Conservation (phyloP, 2,329 filamentous ascomycete genomes). For the Teratosphaeria pseudoeucalypti region DNA sequence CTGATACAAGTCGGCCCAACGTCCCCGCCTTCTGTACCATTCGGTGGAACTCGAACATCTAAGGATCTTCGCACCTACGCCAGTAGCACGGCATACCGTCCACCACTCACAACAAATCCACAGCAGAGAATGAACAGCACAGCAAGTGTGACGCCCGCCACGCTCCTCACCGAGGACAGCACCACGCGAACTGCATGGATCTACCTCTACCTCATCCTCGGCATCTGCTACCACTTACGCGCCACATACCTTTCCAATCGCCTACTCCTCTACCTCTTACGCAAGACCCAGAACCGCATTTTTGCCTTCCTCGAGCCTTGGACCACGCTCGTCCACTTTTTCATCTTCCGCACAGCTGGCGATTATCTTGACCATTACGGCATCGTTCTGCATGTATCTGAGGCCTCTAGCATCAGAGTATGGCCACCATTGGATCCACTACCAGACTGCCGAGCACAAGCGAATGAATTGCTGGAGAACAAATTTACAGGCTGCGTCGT, state of each 20-base stretch:
- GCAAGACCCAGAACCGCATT: not conserved
- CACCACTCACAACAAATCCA: not conserved
- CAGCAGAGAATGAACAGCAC: not conserved
- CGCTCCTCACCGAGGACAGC: not conserved
- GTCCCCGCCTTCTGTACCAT: not conserved
- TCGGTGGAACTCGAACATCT: not conserved
- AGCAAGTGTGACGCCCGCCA: not conserved
- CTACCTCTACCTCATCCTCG: not conserved
- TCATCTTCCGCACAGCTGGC: not conserved
- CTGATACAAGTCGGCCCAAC: not conserved
- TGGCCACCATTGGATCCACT: not conserved
- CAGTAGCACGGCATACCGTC: not conserved
- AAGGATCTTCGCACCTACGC: not conserved
- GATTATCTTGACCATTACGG: not conserved
- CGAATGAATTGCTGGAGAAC: not conserved
- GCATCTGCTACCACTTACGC: not conserved
- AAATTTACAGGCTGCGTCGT: not conserved
- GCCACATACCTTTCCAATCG: not conserved
- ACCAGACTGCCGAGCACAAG: not conserved
- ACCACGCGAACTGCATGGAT: not conserved
- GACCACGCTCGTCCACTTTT: not conserved
- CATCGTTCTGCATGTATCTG: not conserved
- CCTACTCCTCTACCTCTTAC: not conserved
- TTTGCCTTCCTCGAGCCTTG: not conserved
- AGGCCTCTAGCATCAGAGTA: not conserved